Percentiles rank a stretch among this genome's conserved stretches.
phyloP scores from a whole-genome alignment of 352 stramenopile species.

The Chrysophaeum taylorii region DNA sequence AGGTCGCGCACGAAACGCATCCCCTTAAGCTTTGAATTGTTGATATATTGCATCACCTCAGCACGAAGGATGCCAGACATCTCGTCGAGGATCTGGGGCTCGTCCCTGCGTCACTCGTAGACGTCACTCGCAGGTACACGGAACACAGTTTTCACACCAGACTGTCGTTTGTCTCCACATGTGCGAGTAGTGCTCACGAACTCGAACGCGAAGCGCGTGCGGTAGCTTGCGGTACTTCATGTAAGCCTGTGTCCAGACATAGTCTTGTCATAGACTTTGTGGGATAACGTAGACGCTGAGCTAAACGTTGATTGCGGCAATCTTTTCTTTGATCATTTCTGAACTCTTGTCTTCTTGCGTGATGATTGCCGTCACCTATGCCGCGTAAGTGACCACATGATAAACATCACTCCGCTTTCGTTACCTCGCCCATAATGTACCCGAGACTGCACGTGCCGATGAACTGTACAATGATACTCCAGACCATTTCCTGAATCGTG shows the following conservation, averaged over 20 bases:
- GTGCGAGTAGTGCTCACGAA: slow-evolving; percentile 16
- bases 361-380: slow-evolving; percentile 20
- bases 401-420: no score
- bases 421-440: slow-evolving; percentile 23
- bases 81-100: slow-evolving; percentile 22
- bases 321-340: slow-evolving; percentile 19
- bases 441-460: slow-evolving; percentile 19
- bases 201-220: neutral
- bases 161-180: slow-evolving; percentile 14
- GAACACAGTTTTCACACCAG: no score
- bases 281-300: no score
- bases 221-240: slow-evolving; percentile 23
- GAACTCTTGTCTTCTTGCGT: slow-evolving; percentile 12
- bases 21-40: slow-evolving; percentile 12
- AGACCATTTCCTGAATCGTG: slow-evolving; percentile 14
- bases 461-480: slow-evolving; percentile 16
- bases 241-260: no score
- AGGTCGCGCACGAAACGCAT: neutral
- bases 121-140: no score
- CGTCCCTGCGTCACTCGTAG: no score
- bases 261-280: no score
- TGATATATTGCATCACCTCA: slow-evolving; percentile 22
- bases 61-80: slow-evolving; percentile 11
- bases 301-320: slow-evolving; percentile 25
- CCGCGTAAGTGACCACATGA: no score